phyloP scores from a whole-genome alignment of 345 rosid species.

The Mallotus nudiflorus region DNA sequence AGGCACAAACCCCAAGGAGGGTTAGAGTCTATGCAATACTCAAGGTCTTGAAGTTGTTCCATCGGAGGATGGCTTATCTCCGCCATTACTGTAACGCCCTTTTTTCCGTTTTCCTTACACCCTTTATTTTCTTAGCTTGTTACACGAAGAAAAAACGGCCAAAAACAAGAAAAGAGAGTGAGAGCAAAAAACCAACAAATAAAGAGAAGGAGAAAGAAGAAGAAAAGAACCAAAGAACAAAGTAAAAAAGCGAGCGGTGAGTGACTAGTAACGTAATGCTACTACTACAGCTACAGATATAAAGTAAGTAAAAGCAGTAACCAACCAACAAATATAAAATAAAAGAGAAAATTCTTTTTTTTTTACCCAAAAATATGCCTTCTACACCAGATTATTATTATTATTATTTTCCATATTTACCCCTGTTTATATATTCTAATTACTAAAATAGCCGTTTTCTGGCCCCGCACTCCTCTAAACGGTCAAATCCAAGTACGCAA shows the following conservation, averaged over 20 bases:
- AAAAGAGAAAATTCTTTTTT: conserved; percentile 40
- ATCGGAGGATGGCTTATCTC: conserved; percentile 34
- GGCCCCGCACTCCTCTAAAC: conserved; percentile 7
- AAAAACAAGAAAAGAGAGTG: background rate
- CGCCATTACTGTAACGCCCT: conserved; percentile 21
- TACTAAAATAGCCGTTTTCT: conserved; percentile 22
- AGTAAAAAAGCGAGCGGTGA: too few relatives aligned
- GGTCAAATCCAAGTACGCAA: background rate
- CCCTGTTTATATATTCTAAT: conserved; percentile 11
- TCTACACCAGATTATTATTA: background rate
- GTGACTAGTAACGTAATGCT: too few relatives aligned
- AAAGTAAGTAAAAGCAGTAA: conserved; percentile 46
- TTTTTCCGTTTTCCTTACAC: too few relatives aligned
- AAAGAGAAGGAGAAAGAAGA: conserved; percentile 11
- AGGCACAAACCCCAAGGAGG: conserved; percentile 39
- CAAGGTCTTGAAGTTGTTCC: conserved; percentile 43
- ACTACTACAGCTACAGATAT: conserved; percentile 39
- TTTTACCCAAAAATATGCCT: conserved; percentile 33
- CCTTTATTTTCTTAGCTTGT: background rate
- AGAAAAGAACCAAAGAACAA: conserved; percentile 30
- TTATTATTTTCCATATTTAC: conserved; percentile 1
- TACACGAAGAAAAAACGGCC: background rate
- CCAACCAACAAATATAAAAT: background rate
- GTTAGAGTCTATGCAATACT: conserved; percentile 40
- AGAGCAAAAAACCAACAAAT: background rate